Evolutionary conservation across 2,329 filamentous ascomycete species (phyloP), one percentile per base, ranked within the genome.

Genomic region (Claviceps fusiformis): DNA sequence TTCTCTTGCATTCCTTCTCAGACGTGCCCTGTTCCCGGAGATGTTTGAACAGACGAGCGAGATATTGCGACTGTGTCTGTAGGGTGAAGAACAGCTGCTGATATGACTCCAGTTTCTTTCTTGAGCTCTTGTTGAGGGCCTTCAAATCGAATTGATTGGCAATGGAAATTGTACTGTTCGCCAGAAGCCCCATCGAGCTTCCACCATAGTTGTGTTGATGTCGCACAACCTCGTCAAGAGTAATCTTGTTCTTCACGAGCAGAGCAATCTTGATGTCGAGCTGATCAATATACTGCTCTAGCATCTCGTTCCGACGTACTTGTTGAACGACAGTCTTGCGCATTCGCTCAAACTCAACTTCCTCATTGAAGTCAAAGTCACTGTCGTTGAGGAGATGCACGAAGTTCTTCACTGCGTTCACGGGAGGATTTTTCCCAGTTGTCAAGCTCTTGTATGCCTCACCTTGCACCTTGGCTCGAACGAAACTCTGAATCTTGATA

Each of bases 201-300:
- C 92, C 91, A 55, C 93, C 93, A 64, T 93, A 96, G 68, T 95
- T 95, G 73, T 87, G 92, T 66, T 98, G 93, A 67, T 97, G 93
- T 63, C 90, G 89, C 55, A 98, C 88, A 33, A 98, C 93, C 71
- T 98, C 95, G 65, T 98, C 93, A 4, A 98, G 78, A 0, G 93
- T 97, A 65, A 98, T 98, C 71, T 98, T 98, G 80, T 98, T 98
- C 78, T 97, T 97, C 64, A 98, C 93, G 19, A 98, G 78, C 3
- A 98, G 80, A 1, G 93, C 93, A 68, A 98, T 98, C 74, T 98
- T 98, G 76, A 98, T 95, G 66, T 98, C 95, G 41, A 98, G 80
- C 67, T 98, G 93, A 63, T 95, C 91, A 62, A 98, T 95, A 66
- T 98, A 98, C 67, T 96, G 90, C 71, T 98, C 93, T 44, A 95